Conservation (phyloP, 2,329 filamentous ascomycete genomes). For the Fusarium sp. region DNA sequence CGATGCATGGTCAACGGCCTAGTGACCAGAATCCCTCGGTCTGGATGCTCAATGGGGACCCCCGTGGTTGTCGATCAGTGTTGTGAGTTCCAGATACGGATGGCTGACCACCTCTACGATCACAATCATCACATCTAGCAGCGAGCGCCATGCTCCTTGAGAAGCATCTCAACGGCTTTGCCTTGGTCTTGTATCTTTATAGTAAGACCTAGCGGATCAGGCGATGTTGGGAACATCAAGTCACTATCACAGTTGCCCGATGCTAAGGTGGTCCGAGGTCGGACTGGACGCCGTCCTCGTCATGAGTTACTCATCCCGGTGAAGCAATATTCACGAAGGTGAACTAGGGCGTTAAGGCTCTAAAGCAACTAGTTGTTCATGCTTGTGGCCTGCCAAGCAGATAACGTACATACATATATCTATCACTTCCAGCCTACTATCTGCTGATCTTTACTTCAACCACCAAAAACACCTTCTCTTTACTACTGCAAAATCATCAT, state of each 20-base stretch:
- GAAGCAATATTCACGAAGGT: background rate
- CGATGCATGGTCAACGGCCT: background rate
- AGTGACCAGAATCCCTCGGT: background rate
- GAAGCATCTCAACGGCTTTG: background rate
- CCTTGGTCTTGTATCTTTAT: background rate
- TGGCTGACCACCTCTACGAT: background rate
- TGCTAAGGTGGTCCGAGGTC: background rate
- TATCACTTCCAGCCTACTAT: background rate
- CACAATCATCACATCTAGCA: background rate
- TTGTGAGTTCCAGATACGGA: background rate
- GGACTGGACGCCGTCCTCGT: background rate
- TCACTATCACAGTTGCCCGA: background rate
- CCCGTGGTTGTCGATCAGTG: background rate
- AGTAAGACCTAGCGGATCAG: background rate
- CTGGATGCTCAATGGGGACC: background rate
- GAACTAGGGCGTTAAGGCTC: background rate
- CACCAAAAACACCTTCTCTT: background rate
- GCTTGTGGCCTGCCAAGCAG: background rate
- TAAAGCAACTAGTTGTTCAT: too few species aligned
- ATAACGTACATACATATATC: constrained; percentile 6
- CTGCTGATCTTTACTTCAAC: background rate
- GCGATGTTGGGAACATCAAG: background rate
- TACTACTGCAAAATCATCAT: background rate
- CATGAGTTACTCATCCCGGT: background rate
- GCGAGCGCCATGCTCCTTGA: background rate